Percentiles rank a stretch among this genome's conserved stretches.
Evolutionary conservation across 176 grass and related monocot genomes (phyloP).

Genomic region (Ensete glaucum): DNA sequence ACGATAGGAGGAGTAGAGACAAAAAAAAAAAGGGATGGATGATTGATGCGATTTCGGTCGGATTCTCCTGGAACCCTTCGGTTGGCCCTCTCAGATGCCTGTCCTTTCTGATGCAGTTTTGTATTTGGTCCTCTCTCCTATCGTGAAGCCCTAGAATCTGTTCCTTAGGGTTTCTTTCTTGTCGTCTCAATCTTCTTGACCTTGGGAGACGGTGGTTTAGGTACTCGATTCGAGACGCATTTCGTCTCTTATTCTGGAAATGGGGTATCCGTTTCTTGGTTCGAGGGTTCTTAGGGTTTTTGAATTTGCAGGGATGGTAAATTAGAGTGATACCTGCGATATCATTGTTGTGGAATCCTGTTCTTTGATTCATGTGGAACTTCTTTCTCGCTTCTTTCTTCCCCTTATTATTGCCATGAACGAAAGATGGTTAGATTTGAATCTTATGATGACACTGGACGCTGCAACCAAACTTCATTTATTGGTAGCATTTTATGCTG

Average conservation of each 20-base stretch:
- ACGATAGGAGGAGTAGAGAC: not conserved
- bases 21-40: not conserved
- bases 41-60: not conserved
- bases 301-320: not conserved
- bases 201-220: not conserved
- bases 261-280: not conserved
- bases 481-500: not conserved
- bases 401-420: not conserved
- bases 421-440: not conserved
- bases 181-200: not conserved
- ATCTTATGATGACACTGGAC: not conserved
- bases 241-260: not conserved
- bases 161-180: not conserved
- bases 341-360: not conserved
- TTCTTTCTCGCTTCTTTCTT: not conserved
- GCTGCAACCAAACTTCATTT: not conserved
- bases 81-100: not conserved
- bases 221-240: not conserved
- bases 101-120: not conserved
- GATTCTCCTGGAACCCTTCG: not conserved
- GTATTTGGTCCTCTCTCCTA: not conserved
- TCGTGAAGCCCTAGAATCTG: not conserved
- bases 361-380: not conserved
- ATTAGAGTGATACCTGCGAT: not conserved
- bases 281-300: not conserved